Conservation (phyloP, 2,329 filamentous ascomycete genomes). For the Pseudocercospora crystallina region DNA sequence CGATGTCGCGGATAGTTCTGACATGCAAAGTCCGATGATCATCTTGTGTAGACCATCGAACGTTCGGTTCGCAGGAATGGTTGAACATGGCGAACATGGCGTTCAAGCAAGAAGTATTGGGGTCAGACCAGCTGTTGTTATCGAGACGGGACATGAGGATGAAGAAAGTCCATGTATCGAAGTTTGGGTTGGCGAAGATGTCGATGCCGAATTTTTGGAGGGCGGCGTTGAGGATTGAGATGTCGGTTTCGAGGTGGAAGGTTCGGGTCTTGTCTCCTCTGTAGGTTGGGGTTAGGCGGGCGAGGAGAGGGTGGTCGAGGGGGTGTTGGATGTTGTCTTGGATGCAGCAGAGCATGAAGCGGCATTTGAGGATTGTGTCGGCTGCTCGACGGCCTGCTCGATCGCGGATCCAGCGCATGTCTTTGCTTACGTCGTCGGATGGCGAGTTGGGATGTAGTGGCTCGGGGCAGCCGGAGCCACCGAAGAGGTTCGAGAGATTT, state of each 20-base stretch:
- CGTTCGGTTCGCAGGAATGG: slow-evolving; percentile 90
- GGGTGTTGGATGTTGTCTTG: slow-evolving; percentile 22
- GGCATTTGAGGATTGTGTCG: slow-evolving; percentile 22
- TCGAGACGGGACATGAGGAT: slow-evolving; percentile 85
- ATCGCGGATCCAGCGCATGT: slow-evolving; percentile 29
- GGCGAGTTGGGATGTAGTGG: slow-evolving; percentile 26
- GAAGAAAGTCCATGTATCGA: slow-evolving; percentile 81
- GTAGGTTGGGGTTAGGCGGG: slow-evolving; percentile 31
- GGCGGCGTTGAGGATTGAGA: slow-evolving; percentile 68
- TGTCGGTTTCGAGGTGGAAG: slow-evolving; percentile 71
- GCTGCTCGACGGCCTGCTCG: slow-evolving; percentile 2
- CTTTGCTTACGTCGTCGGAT: slow-evolving; percentile 16
- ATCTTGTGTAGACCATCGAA: slow-evolving; percentile 66
- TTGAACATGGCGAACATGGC: slow-evolving; percentile 94
- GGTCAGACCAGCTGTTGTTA: slow-evolving; percentile 76
- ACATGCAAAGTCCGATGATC: slow-evolving; percentile 25
- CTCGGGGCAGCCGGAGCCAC: slow-evolving; percentile 23
- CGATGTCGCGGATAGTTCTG: slow-evolving; percentile 12
- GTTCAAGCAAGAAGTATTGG: slow-evolving; percentile 55
- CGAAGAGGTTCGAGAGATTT: slow-evolving; percentile 13
- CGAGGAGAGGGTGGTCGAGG: slow-evolving; percentile 28
- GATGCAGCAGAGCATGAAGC: slow-evolving; percentile 23
- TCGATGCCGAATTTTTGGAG: slow-evolving; percentile 79
- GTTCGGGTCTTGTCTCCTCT: slow-evolving; percentile 29
- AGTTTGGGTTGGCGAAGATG: slow-evolving; percentile 60